A percentile compares a stretch with the other conserved stretches of the same genome.
Conservation (phyloP, 1,139 yeast species). For the Suhomyces bribrorum region DNA sequence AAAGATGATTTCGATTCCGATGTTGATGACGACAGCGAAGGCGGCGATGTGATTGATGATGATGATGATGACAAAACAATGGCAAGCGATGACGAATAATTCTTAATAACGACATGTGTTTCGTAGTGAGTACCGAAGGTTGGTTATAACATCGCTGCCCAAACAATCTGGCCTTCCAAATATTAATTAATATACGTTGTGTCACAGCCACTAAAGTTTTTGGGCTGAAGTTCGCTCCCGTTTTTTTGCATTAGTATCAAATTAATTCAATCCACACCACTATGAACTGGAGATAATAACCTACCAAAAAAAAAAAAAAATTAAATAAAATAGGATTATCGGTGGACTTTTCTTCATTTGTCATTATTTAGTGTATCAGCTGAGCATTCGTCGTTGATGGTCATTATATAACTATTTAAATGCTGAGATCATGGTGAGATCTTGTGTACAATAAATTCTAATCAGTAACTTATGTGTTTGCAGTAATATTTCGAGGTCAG, state of each 20-base stretch:
- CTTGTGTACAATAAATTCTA: conserved; percentile 8
- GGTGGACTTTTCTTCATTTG: too few species aligned
- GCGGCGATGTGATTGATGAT: conserved; percentile 26
- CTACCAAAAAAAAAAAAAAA: too few species aligned
- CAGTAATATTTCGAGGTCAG: too few species aligned
- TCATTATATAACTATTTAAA: conserved; percentile 4
- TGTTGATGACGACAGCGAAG: conserved; percentile 30
- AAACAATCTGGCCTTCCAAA: too few species aligned
- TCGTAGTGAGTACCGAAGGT: not conserved
- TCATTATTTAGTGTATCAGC: conserved; percentile 7
- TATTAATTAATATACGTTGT: too few species aligned
- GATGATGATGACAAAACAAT: conserved; percentile 47
- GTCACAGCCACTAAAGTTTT: too few species aligned
- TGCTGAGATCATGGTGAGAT: conserved; percentile 9
- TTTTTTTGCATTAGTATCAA: too few species aligned
- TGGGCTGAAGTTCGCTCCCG: too few species aligned
- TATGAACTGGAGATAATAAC: too few species aligned
- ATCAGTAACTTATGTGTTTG: not conserved
- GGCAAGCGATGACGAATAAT: conserved; percentile 40
- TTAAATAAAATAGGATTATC: too few species aligned
- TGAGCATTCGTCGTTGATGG: conserved; percentile 1
- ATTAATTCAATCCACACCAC: too few species aligned
- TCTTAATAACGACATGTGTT: too few species aligned
- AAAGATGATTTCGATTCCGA: conserved; percentile 17
- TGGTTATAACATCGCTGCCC: not conserved